phyloP scores from a whole-genome alignment of 176 grass and related monocot species.

The Poa annua region DNA sequence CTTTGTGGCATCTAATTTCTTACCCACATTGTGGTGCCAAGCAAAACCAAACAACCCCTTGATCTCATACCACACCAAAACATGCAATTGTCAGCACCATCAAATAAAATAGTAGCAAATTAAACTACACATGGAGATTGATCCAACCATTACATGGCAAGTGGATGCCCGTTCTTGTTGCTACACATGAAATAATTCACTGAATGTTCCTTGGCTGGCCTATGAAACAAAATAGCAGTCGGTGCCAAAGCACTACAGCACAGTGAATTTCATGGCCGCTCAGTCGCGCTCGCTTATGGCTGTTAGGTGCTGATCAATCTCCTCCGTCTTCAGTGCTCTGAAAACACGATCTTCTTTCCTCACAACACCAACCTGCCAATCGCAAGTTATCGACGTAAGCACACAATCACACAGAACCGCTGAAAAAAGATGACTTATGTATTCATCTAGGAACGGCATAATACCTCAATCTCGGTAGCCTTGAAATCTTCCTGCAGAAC shows the following conservation, averaged over 20 bases:
- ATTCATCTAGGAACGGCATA: constrained; percentile 23
- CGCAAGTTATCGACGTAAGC: not conserved
- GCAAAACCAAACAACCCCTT: no score
- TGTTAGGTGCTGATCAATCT: constrained; percentile 94
- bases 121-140: constrained; percentile 31
- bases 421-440: not conserved
- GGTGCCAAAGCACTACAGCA: constrained; percentile 23
- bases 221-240: constrained; percentile 45
- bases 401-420: not conserved
- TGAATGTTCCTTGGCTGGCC: constrained; percentile 37
- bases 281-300: constrained; percentile 92
- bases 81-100: not conserved
- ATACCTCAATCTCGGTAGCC: constrained; percentile 88
- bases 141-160: constrained; percentile 29
- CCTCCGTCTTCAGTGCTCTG: constrained; percentile 71
- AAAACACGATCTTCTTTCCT: constrained; percentile 72
- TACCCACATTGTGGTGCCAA: no score
- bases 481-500: constrained; percentile 97
- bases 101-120: constrained; percentile 35
- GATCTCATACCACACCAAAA: not conserved
- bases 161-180: constrained; percentile 22
- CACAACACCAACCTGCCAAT: constrained; percentile 80
- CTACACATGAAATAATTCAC: constrained; percentile 44
- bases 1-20: no score
- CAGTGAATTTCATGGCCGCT: constrained; percentile 9